These are phyloP conservation scores for Aspergillus sp. DNA, from an alignment of 2,329 filamentous ascomycete genomes.

Conservation along the genomic window DNA sequence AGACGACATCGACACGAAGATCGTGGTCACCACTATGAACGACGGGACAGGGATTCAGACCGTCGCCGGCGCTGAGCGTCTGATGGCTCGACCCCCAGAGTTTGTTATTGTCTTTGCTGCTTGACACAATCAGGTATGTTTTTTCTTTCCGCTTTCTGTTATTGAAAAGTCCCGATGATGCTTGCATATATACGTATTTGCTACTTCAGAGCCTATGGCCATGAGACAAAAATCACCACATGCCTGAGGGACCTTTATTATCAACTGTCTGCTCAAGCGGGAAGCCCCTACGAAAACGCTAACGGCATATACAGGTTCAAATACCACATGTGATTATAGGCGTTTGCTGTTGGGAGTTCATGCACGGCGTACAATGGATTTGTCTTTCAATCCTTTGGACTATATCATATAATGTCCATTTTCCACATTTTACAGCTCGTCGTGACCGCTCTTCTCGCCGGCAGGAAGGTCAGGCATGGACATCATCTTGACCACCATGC, in stretches of 20 bases:
- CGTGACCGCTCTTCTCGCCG: slow-evolving; percentile 29
- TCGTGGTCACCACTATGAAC: slow-evolving; percentile 16
- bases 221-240: no score
- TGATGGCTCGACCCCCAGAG: no score
- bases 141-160: no score
- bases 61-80: slow-evolving; percentile 18
- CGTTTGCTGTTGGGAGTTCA: slow-evolving; percentile 4
- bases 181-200: slow-evolving; percentile 95
- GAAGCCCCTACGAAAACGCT: no score
- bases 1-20: slow-evolving; percentile 19
- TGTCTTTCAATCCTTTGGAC: slow-evolving; percentile 1
- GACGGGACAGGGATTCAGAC: slow-evolving; percentile 21
- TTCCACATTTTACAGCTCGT: slow-evolving; percentile 40
- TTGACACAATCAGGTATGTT: no score
- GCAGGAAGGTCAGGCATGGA: slow-evolving; percentile 67
- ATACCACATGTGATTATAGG: slow-evolving; percentile 4
- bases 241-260: no score
- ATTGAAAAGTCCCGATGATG: slow-evolving; percentile 65
- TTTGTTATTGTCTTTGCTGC: no score
- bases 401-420: slow-evolving; percentile 9
- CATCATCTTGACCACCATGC: slow-evolving; percentile 95
- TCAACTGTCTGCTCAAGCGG: no score
- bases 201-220: slow-evolving; percentile 92
- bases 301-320: background rate
- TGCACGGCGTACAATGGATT: slow-evolving; percentile 1